Evolutionary conservation across 1,139 yeast genomes (phyloP).

Genomic region (Kluyveromyces marxianus): DNA sequence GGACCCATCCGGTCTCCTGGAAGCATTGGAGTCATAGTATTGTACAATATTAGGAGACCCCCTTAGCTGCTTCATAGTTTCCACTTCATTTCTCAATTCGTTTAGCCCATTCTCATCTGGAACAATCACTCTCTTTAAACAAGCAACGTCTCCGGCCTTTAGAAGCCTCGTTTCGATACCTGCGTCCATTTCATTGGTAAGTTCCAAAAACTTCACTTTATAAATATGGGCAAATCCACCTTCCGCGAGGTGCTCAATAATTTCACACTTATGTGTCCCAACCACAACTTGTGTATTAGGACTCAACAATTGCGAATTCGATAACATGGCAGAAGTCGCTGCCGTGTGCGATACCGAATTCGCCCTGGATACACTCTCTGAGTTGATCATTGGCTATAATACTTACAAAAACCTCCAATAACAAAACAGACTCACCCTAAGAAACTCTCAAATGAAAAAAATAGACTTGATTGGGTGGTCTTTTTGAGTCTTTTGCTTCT

Average conservation of each 20-base stretch:
- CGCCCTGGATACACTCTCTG: slow-evolving; percentile 3
- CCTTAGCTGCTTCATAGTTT: slow-evolving; percentile 74
- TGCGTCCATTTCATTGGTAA: slow-evolving; percentile 21
- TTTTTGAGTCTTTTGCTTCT: no score
- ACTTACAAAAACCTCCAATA: neutral
- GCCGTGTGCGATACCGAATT: slow-evolving; percentile 3
- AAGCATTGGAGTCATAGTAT: slow-evolving; percentile 91
- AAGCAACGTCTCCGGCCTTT: slow-evolving; percentile 41
- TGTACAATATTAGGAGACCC: slow-evolving; percentile 77
- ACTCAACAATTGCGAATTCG: slow-evolving; percentile 5
- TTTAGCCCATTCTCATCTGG: slow-evolving; percentile 65
- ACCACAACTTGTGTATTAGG: slow-evolving; percentile 58
- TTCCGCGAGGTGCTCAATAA: slow-evolving; percentile 55
- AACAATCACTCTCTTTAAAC: slow-evolving; percentile 68
- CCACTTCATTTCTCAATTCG: slow-evolving; percentile 69
- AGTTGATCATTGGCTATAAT: neutral
- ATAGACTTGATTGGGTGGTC: no score
- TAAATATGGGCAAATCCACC: slow-evolving; percentile 80
- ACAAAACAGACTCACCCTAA: neutral
- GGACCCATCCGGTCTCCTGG: slow-evolving; percentile 43
- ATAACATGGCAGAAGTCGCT: slow-evolving; percentile 5
- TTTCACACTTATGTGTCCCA: slow-evolving; percentile 53
- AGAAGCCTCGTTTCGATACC: slow-evolving; percentile 9
- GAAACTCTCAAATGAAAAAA: no score
- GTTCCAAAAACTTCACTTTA: slow-evolving; percentile 38